Base-by-base conservation (phyloP, 495 filamentous ascomycete genomes). In the Bryoglossum gracile region DNA sequence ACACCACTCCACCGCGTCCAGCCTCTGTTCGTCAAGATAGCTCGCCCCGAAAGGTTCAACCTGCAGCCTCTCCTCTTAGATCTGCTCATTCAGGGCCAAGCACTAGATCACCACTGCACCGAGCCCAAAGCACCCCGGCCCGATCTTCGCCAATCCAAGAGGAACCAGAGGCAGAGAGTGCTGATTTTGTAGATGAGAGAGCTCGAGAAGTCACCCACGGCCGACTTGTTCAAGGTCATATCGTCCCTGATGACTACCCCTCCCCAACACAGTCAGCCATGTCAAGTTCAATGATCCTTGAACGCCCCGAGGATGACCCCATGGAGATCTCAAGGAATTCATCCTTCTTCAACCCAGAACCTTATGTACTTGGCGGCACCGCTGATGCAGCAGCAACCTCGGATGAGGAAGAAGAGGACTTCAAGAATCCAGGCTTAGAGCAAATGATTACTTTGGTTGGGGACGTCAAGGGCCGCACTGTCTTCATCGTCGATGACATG, bases 401-500 rank as follows among this genome's bases (percentile, higher is more conserved):
- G 8, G 94, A 97, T 50, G 92, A 97, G 51, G 92, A 96, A 61
- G 88, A 87, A 55, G 86, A 87, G 50, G 79, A 78, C 14, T 76
- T 84, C 41, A 75, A 78, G 49, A 78, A 86, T 53, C 77, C 78
- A 13, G 82, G 83, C 50, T 70, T 88, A 30, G 92, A 98, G 65
- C 86, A 87, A 64, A 96, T 89, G 71, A 90, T 97, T 57, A 98
- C 92, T 2, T 72, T 98, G 43, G 94, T 98, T 25, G 92, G 92
- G 50, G 87, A 97, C 54, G 92, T 98, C 44, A 80, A 78, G 56
- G 80, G 84, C 63, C 79, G 83, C 46, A 79, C 86, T 2, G 92
- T 96, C 30, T 83, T 98, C 65, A 85, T 98, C 51, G 84, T 98
- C 40, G 92, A 98, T 69, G 92, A 98, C 66, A 95, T 98, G 86